These are phyloP conservation scores for Neostapfia colusana DNA, from an alignment of 176 grass and related monocot species.

Conservation along the genomic window DNA sequence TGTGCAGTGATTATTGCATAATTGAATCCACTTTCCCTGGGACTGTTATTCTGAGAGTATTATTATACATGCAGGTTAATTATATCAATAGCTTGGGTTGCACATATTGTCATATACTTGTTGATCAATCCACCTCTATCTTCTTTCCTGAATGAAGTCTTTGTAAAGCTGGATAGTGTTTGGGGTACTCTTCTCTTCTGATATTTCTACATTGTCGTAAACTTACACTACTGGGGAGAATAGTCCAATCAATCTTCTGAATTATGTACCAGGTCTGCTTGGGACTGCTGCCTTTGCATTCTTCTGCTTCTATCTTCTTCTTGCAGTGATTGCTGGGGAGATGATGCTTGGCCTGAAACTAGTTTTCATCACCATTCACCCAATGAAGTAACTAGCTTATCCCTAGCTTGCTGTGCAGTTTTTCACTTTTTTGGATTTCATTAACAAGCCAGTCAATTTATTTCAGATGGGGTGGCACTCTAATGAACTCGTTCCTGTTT, in stretches of 20 bases:
- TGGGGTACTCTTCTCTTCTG: conserved; percentile 74
- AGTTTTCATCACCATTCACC: conserved; percentile 99
- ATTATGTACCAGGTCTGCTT: conserved; percentile 78
- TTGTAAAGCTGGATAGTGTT: conserved; percentile 87
- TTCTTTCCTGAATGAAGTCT: conserved; percentile 97
- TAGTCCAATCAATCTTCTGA: conserved; percentile 13
- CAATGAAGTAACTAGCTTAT: conserved; percentile 88
- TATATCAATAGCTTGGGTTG: conserved; percentile 96
- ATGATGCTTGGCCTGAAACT: conserved; percentile 98
- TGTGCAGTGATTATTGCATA: background rate
- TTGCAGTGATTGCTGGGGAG: conserved; percentile 98
- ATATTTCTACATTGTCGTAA: conserved; percentile 33
- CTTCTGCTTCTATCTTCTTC: conserved; percentile 98
- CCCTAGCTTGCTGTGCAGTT: background rate
- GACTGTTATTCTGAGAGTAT: conserved; percentile 15
- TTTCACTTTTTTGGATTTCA: conserved; percentile 27
- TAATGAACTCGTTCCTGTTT: conserved; percentile 99
- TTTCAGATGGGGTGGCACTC: conserved; percentile 92
- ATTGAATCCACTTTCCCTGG: background rate
- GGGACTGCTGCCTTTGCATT: conserved; percentile 97
- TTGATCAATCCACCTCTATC: conserved; percentile 87
- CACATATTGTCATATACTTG: conserved; percentile 94
- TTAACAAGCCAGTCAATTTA: conserved; percentile 29
- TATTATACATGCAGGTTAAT: conserved; percentile 64
- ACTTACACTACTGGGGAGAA: conserved; percentile 13